Evolutionary conservation across 108 stramenopile genomes (phyloP).

Genomic region (Skeletonema costatum): DNA sequence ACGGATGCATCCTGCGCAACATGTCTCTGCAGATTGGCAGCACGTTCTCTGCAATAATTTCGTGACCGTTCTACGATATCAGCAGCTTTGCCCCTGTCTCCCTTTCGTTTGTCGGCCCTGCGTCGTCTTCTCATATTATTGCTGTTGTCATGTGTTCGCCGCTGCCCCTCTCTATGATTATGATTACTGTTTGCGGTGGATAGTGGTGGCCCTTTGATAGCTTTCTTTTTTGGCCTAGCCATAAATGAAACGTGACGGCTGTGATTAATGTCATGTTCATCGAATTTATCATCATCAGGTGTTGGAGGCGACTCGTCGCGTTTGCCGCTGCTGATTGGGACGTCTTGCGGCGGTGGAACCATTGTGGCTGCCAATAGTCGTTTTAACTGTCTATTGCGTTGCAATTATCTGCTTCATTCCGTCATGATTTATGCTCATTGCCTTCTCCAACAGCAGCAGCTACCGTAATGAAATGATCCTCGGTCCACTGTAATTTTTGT

Average conservation of each 20-base stretch:
- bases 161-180: too few species aligned
- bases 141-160: background rate
- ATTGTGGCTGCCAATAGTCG: too few species aligned
- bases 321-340: background rate
- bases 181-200: too few species aligned
- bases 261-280: background rate
- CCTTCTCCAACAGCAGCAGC: too few species aligned
- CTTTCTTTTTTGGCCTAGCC: background rate
- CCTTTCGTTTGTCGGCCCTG: slow-evolving; percentile 4
- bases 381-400: too few species aligned
- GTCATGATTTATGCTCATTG: too few species aligned
- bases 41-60: slow-evolving; percentile 7
- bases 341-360: background rate
- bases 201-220: background rate
- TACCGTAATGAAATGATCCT: too few species aligned
- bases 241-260: background rate
- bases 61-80: background rate
- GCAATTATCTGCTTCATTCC: too few species aligned
- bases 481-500: too few species aligned
- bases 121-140: background rate
- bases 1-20: background rate
- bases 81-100: slow-evolving; percentile 3
- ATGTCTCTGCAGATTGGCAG: background rate
- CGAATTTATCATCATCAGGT: background rate
- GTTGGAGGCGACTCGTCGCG: background rate